Conservation (phyloP, 768 basidiomycete species). For the Collybia sordida region DNA sequence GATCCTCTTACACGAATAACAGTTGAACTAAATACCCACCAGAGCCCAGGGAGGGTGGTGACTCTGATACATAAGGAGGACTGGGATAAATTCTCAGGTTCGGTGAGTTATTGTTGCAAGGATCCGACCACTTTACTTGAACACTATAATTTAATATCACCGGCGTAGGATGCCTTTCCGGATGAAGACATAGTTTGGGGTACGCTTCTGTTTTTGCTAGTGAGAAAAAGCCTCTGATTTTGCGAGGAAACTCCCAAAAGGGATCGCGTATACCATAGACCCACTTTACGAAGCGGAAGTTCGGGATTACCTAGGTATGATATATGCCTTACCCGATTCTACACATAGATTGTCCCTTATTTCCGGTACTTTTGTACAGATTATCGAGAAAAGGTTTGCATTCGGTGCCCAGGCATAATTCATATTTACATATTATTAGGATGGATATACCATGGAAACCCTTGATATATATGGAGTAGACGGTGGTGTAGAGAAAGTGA, state of each 20-base stretch:
- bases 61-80: slow-evolving; percentile 87
- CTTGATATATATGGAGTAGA: slow-evolving; percentile 70
- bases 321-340: neutral
- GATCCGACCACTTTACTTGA: no score
- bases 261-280: slow-evolving; percentile 87
- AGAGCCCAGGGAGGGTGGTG: slow-evolving; percentile 88
- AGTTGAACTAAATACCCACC: neutral
- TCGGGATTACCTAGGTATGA: slow-evolving; percentile 76
- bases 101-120: slow-evolving; percentile 38
- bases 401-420: neutral
- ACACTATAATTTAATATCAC: neutral
- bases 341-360: neutral
- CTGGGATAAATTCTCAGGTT: slow-evolving; percentile 75
- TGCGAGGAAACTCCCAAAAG: slow-evolving; percentile 29
- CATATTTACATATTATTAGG: slow-evolving; percentile 40
- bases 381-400: slow-evolving; percentile 76
- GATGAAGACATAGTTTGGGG: slow-evolving; percentile 88
- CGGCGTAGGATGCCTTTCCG: slow-evolving; percentile 59
- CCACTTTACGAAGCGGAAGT: slow-evolving; percentile 73
- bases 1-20: slow-evolving; percentile 5
- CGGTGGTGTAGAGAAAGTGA: slow-evolving; percentile 49
- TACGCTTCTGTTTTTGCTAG: slow-evolving; percentile 19
- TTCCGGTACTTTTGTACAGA: slow-evolving; percentile 40
- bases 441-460: slow-evolving; percentile 86
- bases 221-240: neutral